These are phyloP conservation scores for Teunomyces gatunensis DNA, from an alignment of 805 yeast genomes.

Conservation along the genomic window DNA sequence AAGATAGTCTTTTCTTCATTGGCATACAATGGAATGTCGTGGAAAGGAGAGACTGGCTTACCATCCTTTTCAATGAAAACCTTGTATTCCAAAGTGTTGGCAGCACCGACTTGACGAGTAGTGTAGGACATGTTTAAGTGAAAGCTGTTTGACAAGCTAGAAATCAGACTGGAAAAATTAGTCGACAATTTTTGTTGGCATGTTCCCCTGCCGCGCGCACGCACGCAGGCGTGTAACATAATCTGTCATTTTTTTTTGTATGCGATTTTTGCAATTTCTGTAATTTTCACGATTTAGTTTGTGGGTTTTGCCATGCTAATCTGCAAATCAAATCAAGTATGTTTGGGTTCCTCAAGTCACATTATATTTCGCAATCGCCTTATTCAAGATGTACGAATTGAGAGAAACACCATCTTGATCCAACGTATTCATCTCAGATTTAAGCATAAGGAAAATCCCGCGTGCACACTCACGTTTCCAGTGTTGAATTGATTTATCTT, in stretches of 20 bases:
- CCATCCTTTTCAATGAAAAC: conserved; percentile 92
- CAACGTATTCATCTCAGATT: conserved; percentile 55
- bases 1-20: conserved; percentile 83
- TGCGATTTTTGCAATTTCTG: neutral
- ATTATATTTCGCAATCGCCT: conserved; percentile 3
- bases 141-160: neutral
- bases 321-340: neutral
- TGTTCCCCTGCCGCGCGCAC: neutral
- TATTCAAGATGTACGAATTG: neutral
- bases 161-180: neutral
- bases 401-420: neutral
- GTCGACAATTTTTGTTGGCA: neutral
- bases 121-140: conserved; percentile 62
- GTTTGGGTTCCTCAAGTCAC: neutral
- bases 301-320: neutral
- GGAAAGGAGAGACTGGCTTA: conserved; percentile 93
- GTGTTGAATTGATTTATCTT: conserved; percentile 3
- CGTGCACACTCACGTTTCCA: conserved; percentile 51
- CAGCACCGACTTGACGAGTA: conserved; percentile 92
- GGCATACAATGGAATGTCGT: conserved; percentile 73
- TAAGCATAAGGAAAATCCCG: conserved; percentile 47
- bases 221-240: neutral
- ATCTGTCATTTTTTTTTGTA: neutral
- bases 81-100: conserved; percentile 91
- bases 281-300: neutral